These are phyloP conservation scores for Meripilus lineatus DNA, from an alignment of 1,284 basidiomycete genomes.

Conservation along the genomic window DNA sequence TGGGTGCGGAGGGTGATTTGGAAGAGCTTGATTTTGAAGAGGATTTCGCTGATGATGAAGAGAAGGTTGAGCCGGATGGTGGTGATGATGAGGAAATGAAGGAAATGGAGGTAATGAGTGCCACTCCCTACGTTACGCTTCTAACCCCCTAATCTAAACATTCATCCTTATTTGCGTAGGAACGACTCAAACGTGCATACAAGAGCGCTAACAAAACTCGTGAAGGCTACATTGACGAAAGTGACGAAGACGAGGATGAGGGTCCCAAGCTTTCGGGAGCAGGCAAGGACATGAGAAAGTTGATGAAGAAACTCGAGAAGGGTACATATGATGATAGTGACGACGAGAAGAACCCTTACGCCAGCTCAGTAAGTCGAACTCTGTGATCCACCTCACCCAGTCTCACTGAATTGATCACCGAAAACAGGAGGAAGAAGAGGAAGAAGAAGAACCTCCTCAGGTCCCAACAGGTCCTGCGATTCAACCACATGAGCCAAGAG, in stretches of 20 bases:
- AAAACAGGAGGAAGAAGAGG: constrained; percentile 57
- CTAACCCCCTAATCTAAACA: not conserved
- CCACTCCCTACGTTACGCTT: not conserved
- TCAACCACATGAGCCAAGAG: constrained; percentile 40
- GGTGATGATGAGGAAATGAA: constrained; percentile 82
- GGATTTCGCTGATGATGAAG: constrained; percentile 85
- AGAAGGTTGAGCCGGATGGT: constrained; percentile 66
- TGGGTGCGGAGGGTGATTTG: constrained; percentile 66
- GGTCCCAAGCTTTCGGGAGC: constrained; percentile 57
- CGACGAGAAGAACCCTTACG: constrained; percentile 78
- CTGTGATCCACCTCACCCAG: constrained; percentile 5
- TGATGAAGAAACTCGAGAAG: constrained; percentile 69
- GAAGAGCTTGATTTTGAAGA: constrained; percentile 84
- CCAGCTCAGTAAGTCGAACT: constrained; percentile 54
- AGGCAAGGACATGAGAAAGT: constrained; percentile 73
- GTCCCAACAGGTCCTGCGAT: constrained; percentile 54
- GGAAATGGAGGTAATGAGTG: constrained; percentile 74
- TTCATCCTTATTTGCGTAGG: constrained; percentile 38
- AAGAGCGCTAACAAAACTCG: constrained; percentile 69
- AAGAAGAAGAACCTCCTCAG: constrained; percentile 50
- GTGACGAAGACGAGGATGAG: constrained; percentile 68
- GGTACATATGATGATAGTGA: constrained; percentile 83
- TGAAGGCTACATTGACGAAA: constrained; percentile 64
- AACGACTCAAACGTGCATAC: constrained; percentile 81
- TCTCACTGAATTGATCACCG: constrained; percentile 1